Evolutionary conservation across 148 eudicot species (phyloP), one percentile per base, ranked within the genome.

Genomic region (Camellia granthamiana): DNA sequence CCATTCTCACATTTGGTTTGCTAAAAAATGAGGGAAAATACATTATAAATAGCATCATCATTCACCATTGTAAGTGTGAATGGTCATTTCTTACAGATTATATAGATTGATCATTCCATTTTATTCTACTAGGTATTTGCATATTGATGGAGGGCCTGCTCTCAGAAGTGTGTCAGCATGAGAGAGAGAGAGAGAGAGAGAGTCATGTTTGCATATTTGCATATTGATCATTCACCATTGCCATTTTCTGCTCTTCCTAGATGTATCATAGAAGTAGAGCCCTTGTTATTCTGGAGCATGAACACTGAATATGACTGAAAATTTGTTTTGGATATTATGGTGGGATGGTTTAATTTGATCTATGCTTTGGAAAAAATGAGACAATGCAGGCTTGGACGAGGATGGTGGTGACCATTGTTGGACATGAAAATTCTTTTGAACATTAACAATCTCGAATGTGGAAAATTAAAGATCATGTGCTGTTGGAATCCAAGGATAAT

Each of bases 401-500:
- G 49, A 4, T 13, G 14, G n/a, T 41, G 44, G n/a, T 41, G 44
- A 68, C 8, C 49, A 41, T 7, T 68, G 47, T 42, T 8, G 49
- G 71, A 42, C 19, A 12, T 68, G 47, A 68, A 13, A 42, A 14
- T 42, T 11, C 49, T 14, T 7, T 68, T 42, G 71, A 1, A 68
- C 71, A 68, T 42, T 30, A 68, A 43, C 47, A 68, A 19, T 42
- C 15, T 68, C 7, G 13, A 69, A 18, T 69, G 54, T 69, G 73
- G 73, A 69, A 46, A 69, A 10, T 43, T 69, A 49, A 2, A 44
- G 6, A 46, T 69, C 23, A 30, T 1, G 38, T 30, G 38, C 38
- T 69, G 5, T 52, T 69, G 43, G 73, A 69, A 46, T 46, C 54
- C 54, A 69, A 44, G 73, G 21, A 69, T 44, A 69, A n/a, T n/a